Evolutionary conservation across 2,329 filamentous ascomycete species (phyloP).

Genomic region (Fusarium xyrophilum): DNA sequence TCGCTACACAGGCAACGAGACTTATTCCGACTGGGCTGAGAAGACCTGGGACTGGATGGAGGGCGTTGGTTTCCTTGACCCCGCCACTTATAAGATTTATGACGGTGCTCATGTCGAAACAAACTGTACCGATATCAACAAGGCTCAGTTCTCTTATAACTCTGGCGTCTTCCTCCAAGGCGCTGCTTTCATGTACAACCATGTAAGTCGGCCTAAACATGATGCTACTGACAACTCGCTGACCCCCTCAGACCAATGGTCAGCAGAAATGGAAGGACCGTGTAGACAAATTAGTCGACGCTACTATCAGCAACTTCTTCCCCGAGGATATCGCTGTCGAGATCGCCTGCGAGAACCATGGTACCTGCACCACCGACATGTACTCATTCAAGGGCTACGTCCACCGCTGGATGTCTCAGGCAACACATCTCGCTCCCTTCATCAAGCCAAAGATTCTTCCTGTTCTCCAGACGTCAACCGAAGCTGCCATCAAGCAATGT

Average conservation of each 20-base stretch:
- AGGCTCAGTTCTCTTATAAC: slow-evolving; percentile 67
- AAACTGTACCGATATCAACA: slow-evolving; percentile 63
- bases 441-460: slow-evolving; percentile 58
- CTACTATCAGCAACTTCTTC: slow-evolving; percentile 58
- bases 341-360: slow-evolving; percentile 62
- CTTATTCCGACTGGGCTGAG: slow-evolving; percentile 69
- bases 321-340: slow-evolving; percentile 65
- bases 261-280: slow-evolving; percentile 59
- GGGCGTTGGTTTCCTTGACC: slow-evolving; percentile 64
- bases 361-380: slow-evolving; percentile 68
- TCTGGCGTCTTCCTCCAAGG: slow-evolving; percentile 65
- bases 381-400: slow-evolving; percentile 69
- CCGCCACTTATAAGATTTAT: slow-evolving; percentile 63
- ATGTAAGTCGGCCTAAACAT: slow-evolving; percentile 44
- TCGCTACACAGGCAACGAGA: slow-evolving; percentile 70
- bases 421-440: slow-evolving; percentile 62
- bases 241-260: slow-evolving; percentile 52
- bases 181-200: slow-evolving; percentile 70
- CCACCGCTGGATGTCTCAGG: slow-evolving; percentile 62
- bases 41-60: slow-evolving; percentile 69
- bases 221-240: neutral
- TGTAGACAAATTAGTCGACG: slow-evolving; percentile 50
- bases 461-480: slow-evolving; percentile 59
- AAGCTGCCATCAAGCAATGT: slow-evolving; percentile 63
- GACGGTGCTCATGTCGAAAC: slow-evolving; percentile 61